These are phyloP conservation scores for Ulota crispa DNA, from an alignment of 225 moss, liverwort and hornwort species.

Conservation along the genomic window DNA sequence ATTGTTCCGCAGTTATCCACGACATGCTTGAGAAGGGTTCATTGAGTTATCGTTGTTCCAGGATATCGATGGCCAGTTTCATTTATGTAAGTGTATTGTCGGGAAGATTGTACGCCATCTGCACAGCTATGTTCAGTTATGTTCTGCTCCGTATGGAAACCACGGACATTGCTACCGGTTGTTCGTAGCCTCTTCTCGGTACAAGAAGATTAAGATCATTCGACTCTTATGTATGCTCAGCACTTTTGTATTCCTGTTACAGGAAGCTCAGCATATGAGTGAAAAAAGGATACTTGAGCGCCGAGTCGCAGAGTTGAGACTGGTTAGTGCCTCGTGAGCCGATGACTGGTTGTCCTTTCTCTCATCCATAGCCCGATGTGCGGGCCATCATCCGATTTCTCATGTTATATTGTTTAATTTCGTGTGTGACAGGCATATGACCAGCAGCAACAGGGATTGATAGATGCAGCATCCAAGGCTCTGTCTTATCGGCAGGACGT, in stretches of 20 bases:
- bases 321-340: conserved; percentile 55
- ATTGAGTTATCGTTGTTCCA: conserved; percentile 1
- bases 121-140: not conserved
- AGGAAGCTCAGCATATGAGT: conserved; percentile 88
- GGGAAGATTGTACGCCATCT: not conserved
- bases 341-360: conserved; percentile 9
- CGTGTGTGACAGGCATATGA: conserved; percentile 75
- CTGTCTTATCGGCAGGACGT: conserved; percentile 94
- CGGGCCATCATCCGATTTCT: not conserved
- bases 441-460: conserved; percentile 95
- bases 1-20: not conserved
- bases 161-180: not conserved
- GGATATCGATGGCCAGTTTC: not conserved
- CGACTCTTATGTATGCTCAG: conserved; percentile 6
- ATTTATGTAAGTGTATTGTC: not conserved
- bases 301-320: conserved; percentile 89
- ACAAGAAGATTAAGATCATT: not conserved
- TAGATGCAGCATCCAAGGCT: conserved; percentile 98
- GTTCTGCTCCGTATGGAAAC: conserved; percentile 11
- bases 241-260: conserved; percentile 19
- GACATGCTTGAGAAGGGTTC: conserved; percentile 18
- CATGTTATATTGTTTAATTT: not conserved
- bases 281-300: conserved; percentile 94
- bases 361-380: not conserved
- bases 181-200: not conserved